phyloP scores from a whole-genome alignment of 371 early-diverging fungal species.

The Polyrhizophydium stewartii region DNA sequence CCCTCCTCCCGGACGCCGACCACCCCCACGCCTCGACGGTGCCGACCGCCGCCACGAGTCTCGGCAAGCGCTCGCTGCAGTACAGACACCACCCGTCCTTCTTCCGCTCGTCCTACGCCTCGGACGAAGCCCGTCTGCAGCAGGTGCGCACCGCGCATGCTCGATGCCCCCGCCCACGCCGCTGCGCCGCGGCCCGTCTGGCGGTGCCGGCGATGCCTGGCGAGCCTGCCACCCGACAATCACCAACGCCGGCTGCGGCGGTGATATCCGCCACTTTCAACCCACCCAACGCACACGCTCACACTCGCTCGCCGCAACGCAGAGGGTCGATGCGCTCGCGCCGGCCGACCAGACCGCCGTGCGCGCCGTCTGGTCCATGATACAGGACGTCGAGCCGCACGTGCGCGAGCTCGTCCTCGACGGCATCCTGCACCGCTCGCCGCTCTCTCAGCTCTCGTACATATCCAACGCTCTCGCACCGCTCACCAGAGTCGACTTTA shows the following conservation, averaged over 20 bases:
- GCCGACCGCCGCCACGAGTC: no score
- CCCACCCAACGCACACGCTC: not conserved
- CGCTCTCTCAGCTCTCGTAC: conserved; percentile 69
- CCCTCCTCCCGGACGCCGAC: no score
- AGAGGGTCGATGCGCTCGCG: not conserved
- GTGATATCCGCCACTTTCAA: not conserved
- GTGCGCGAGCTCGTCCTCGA: conserved; percentile 55
- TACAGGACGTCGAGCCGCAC: conserved; percentile 38
- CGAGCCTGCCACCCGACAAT: no score
- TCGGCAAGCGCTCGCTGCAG: not conserved
- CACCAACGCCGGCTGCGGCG: no score
- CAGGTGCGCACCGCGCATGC: no score
- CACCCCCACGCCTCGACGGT: no score
- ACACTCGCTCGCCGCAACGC: not conserved
- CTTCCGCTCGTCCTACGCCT: not conserved
- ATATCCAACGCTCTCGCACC: conserved; percentile 16
- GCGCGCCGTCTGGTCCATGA: conserved; percentile 45
- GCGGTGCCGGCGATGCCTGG: no score
- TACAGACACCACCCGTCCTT: not conserved
- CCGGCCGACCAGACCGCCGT: not conserved
- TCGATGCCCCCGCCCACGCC: no score
- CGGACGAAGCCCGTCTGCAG: not conserved
- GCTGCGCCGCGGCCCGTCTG: no score
- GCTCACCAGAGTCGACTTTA: conserved; percentile 58
- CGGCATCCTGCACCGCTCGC: conserved; percentile 68